A percentile compares a stretch with the other conserved stretches of the same genome.
Evolutionary conservation across 1,284 basidiomycete species (phyloP).

Genomic region (Kwoniella shivajii): DNA sequence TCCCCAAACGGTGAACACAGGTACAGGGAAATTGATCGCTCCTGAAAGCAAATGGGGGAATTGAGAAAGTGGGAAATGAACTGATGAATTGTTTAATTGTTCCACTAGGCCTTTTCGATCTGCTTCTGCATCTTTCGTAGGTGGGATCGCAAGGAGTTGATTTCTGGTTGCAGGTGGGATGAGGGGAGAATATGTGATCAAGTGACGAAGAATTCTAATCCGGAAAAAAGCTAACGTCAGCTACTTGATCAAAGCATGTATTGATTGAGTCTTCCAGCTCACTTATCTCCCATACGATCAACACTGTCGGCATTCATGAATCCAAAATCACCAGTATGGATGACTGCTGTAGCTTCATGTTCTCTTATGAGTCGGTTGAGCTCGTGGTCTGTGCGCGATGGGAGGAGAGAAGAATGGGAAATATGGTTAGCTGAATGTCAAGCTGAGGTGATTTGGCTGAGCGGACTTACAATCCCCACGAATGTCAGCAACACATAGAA

Average conservation of each 20-base stretch:
- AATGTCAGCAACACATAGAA: slow-evolving; percentile 96
- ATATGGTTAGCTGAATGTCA: not conserved
- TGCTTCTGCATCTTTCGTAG: slow-evolving; percentile 51
- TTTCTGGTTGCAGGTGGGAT: slow-evolving; percentile 79
- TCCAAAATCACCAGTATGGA: slow-evolving; percentile 99
- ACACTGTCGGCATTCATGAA: slow-evolving; percentile 88
- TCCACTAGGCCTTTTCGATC: slow-evolving; percentile 50
- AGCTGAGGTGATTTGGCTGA: not conserved
- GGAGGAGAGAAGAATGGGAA: not conserved
- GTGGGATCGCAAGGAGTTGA: slow-evolving; percentile 73
- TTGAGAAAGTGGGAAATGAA: slow-evolving; percentile 71
- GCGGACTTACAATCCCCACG: slow-evolving; percentile 64
- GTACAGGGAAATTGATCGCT: slow-evolving; percentile 82
- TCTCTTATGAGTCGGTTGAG: slow-evolving; percentile 90
- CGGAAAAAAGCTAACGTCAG: slow-evolving; percentile 1
- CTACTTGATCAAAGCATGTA: not conserved
- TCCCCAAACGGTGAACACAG: slow-evolving; percentile 96
- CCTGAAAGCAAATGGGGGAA: slow-evolving; percentile 89
- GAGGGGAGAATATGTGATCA: slow-evolving; percentile 97
- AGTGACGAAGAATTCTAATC: slow-evolving; percentile 78
- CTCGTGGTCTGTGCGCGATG: slow-evolving; percentile 59
- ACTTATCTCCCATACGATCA: slow-evolving; percentile 86
- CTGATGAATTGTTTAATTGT: slow-evolving; percentile 61
- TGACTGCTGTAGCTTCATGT: slow-evolving; percentile 85
- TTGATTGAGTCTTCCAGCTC: slow-evolving; percentile 22